Base-by-base conservation (phyloP, 805 yeast species). In the Blastobotrys peoriensis region DNA sequence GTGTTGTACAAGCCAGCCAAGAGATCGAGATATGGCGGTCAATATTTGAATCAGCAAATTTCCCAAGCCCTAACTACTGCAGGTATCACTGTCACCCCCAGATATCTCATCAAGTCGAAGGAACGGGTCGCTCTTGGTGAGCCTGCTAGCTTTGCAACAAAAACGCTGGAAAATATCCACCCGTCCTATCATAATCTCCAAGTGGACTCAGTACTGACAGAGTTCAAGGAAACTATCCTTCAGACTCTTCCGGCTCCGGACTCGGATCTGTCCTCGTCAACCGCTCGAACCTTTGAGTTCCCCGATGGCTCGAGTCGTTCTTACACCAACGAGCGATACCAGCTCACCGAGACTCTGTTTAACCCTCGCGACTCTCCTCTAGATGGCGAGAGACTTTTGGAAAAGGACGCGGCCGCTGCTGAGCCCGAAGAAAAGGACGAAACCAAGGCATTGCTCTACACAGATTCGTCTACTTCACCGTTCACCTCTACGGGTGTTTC, bases 261-360 rank as follows among this genome's bases (percentile, higher is more conserved):
- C 60, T 65, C 43, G 59, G 62, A 1, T 54, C 56, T 4, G 33
- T 46, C 2, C 56, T 59, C 23, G 50, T 13, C 28, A 88, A 51
- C 94, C 15, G 77, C 83, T 56, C 68, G 73, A 45, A 61, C 67
- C 36, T 83, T 70, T 59, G 83, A 81, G 60, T 68, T 82, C 42
- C 83, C 67, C 10, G 57, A 56, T 30, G 94, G 94, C 1, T 80
- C 82, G 52, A 71, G 76, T 22, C 59, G 83, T 15, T 78, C 78
- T 36, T 73, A 83, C 46, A 76, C 76, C 3, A 64, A 68, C 34
- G 83, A 79, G 52, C 70, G 95, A 46, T 79, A 68, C 50, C 70
- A 72, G 38, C 63, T 85, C 48, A 83, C 83, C 1, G 93, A 88
- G 58, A 70, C 83, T n/a, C 58, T 89, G 41, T 86, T 88, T 59